Base-by-base conservation (phyloP, 2,329 filamentous ascomycete species). In the Claviceps purpurea region DNA sequence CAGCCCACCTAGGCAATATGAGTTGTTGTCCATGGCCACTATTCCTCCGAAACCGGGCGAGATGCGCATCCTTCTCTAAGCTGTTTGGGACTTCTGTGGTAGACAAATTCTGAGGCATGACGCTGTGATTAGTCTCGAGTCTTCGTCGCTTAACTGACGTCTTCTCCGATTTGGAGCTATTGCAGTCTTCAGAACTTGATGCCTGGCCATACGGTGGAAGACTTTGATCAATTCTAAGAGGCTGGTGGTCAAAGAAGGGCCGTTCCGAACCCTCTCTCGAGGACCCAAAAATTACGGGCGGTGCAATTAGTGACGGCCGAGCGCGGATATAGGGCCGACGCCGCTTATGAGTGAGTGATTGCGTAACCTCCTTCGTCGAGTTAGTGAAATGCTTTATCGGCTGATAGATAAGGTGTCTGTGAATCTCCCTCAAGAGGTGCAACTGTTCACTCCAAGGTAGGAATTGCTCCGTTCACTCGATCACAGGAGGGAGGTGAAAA, bases 331-430 rank as follows among this genome's bases (percentile, higher is more conserved):
- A 57, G 52, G 60, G 52, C 57, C 59, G 60, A 57, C 63, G 55
- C 51, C 65, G 59, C 57, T 65, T 65, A 52, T 57, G 56, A 52
- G 58, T 60, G 50, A 61, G 57, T 53, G 59, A 50, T 51, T 60
- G 57, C 54, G 62, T 59, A 51, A 59, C 54, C 58, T 65, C 62
- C 65, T 68, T 59, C 60, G 55, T 52, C 7, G 57, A 66, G 48
- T 73, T 62, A 73, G 68, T 65, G 65, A 51, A 60, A 68, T 40
- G 34, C 18, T 30, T 46, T 26, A 18, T 34, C 20, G 48, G 11
- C 30, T 38, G 43, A 42, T 42, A 42, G 43, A 43, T 26, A 26
- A 26, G 30, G 14, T 14, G 14, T 20, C 37, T 45, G 49, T 10
- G 10, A 18, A 38, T 45, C n/a, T 38, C 16, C 8, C 14, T 30